These are phyloP conservation scores for Leccinum pellstonianum DNA, from an alignment of 768 basidiomycete species.

Conservation along the genomic window DNA sequence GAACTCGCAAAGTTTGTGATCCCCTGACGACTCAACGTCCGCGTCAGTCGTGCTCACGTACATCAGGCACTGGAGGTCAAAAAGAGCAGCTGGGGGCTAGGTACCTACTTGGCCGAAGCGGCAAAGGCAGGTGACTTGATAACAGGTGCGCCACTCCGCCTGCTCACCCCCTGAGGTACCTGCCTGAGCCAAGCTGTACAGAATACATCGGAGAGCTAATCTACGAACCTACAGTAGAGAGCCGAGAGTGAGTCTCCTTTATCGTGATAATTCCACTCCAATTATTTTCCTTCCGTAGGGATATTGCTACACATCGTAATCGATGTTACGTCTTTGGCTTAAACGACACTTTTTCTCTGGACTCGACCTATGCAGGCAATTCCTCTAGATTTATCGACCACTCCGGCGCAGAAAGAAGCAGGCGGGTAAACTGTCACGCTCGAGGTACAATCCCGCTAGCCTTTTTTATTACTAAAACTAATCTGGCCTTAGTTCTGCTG, in stretches of 20 bases:
- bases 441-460: constrained; percentile 35
- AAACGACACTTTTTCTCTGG: constrained; percentile 47
- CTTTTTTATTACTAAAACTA: neutral
- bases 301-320: constrained; percentile 44
- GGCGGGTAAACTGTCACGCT: constrained; percentile 44
- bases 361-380: constrained; percentile 57
- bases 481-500: constrained; percentile 41
- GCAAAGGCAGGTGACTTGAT: constrained; percentile 48
- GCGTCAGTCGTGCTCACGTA: constrained; percentile 7
- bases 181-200: constrained; percentile 23
- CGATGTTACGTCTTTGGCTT: constrained; percentile 66
- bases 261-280: neutral
- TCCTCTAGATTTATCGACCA: constrained; percentile 73
- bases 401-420: constrained; percentile 20
- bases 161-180: neutral
- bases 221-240: constrained; percentile 45
- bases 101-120: constrained; percentile 49
- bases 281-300: constrained; percentile 17
- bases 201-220: constrained; percentile 71
- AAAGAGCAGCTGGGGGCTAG: constrained; percentile 50
- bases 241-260: constrained; percentile 46
- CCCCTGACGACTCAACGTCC: neutral
- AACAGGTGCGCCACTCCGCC: constrained; percentile 31
- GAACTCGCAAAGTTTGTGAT: constrained; percentile 41
- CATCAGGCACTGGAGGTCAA: constrained; percentile 43